Percentiles rank a stretch among this genome's conserved stretches.
These are phyloP conservation scores for Fraxinus nigra DNA, from an alignment of 305 asterid species.

Conservation along the genomic window DNA sequence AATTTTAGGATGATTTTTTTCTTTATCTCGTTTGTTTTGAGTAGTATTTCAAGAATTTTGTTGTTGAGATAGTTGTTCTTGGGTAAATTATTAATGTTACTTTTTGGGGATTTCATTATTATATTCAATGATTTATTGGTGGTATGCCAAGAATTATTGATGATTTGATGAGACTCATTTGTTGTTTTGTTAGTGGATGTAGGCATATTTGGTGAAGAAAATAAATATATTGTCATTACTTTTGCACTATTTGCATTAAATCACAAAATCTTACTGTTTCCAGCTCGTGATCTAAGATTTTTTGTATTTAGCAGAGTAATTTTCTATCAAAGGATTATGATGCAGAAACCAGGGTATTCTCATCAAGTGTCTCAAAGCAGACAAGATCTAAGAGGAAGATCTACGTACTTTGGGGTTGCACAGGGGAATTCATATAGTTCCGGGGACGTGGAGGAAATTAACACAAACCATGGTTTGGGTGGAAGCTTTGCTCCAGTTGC, in stretches of 20 bases:
- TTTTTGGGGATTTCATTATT: not conserved
- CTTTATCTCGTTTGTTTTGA: not conserved
- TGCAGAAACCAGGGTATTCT: conserved; percentile 1
- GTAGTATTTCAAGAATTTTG: not conserved
- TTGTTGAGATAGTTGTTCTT: not conserved
- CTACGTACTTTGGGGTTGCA: not conserved
- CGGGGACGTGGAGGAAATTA: not conserved
- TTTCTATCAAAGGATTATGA: conserved; percentile 1
- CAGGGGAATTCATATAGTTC: not conserved
- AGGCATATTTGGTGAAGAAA: not conserved
- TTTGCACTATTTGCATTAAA: not conserved
- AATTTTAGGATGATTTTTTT: not conserved
- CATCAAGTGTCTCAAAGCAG: conserved; percentile 7
- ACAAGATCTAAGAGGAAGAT: conserved; percentile 18
- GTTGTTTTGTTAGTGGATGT: not conserved
- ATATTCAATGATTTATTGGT: not conserved
- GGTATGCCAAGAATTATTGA: not conserved
- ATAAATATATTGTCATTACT: not conserved
- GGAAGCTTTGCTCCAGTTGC: not conserved
- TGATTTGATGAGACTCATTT: not conserved
- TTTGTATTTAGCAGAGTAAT: conserved; percentile 14
- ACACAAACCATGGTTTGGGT: not conserved
- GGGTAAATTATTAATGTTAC: not conserved
- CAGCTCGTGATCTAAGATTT: not conserved
- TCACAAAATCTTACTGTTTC: not conserved